A percentile compares a stretch with the other conserved stretches of the same genome.
phyloP scores from a whole-genome alignment of 805 yeast species.

The Blastobotrys robertii region DNA sequence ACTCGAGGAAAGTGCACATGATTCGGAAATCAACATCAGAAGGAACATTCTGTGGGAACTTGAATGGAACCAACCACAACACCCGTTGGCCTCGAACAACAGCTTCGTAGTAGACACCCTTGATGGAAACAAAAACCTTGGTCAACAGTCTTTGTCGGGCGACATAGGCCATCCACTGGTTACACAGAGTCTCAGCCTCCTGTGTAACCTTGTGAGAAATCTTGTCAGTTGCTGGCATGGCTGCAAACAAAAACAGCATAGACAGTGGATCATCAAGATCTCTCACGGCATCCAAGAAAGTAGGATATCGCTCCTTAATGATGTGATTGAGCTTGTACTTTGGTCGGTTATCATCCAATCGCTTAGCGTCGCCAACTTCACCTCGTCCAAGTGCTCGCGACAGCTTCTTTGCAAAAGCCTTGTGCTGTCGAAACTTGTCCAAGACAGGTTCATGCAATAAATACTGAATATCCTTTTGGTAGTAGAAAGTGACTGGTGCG shows the following conservation, averaged over 20 bases:
- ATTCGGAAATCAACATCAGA: constrained; percentile 90
- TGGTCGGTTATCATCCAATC: constrained; percentile 71
- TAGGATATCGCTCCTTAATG: constrained; percentile 91
- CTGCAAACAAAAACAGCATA: constrained; percentile 88
- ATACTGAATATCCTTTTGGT: constrained; percentile 88
- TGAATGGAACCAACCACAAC: constrained; percentile 94
- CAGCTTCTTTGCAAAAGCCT: constrained; percentile 84
- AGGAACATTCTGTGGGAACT: constrained; percentile 93
- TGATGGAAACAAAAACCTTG: constrained; percentile 91
- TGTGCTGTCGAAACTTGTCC: constrained; percentile 87
- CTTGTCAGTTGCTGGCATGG: constrained; percentile 86
- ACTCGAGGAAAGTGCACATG: constrained; percentile 94
- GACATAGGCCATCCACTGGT: constrained; percentile 92
- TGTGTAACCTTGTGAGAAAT: constrained; percentile 73
- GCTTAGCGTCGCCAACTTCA: constrained; percentile 80
- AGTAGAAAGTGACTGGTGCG: constrained; percentile 90
- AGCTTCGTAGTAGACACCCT: constrained; percentile 95
- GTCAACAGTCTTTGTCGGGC: constrained; percentile 73
- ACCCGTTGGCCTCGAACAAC: constrained; percentile 82
- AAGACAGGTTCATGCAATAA: constrained; percentile 91
- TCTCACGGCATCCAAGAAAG: constrained; percentile 82
- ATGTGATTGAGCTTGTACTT: constrained; percentile 80
- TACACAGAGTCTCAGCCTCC: constrained; percentile 78
- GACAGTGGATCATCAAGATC: constrained; percentile 92
- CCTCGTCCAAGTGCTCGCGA: constrained; percentile 87